These are phyloP conservation scores for Aspergillus tamarii DNA, from an alignment of 2,329 filamentous ascomycete species.

Conservation along the genomic window DNA sequence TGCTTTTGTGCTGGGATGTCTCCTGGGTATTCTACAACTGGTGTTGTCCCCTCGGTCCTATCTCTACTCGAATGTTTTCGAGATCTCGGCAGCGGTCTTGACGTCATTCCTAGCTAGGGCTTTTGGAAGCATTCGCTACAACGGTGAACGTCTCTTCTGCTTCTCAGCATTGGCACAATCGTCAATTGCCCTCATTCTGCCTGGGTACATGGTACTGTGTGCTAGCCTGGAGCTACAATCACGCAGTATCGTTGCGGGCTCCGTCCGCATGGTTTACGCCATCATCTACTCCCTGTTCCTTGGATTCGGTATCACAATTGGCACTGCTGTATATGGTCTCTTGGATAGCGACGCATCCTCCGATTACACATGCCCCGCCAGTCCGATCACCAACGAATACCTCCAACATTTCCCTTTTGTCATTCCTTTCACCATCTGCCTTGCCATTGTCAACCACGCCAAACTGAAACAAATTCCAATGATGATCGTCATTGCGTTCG, in stretches of 20 bases:
- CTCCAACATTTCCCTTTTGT: slow-evolving; percentile 72
- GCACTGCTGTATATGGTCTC: slow-evolving; percentile 65
- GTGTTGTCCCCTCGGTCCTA: slow-evolving; percentile 75
- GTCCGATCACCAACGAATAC: slow-evolving; percentile 54
- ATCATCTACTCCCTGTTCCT: slow-evolving; percentile 75
- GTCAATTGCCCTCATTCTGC: slow-evolving; percentile 73
- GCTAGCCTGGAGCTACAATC: slow-evolving; percentile 70
- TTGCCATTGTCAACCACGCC: slow-evolving; percentile 80
- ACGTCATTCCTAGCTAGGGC: slow-evolving; percentile 71
- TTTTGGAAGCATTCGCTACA: slow-evolving; percentile 66
- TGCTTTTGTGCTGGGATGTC: slow-evolving; percentile 74
- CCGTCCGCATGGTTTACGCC: slow-evolving; percentile 75
- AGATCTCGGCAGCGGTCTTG: slow-evolving; percentile 66
- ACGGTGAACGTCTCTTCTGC: slow-evolving; percentile 61
- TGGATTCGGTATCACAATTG: slow-evolving; percentile 73
- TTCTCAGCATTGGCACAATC: slow-evolving; percentile 74
- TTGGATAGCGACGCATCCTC: slow-evolving; percentile 60
- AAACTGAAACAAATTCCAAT: slow-evolving; percentile 79
- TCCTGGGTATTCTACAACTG: slow-evolving; percentile 76
- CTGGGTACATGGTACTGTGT: slow-evolving; percentile 67
- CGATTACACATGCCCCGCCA: slow-evolving; percentile 51
- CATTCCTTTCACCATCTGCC: slow-evolving; percentile 72
- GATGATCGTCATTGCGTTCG: slow-evolving; percentile 75
- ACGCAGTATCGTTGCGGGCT: slow-evolving; percentile 70
- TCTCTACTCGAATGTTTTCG: slow-evolving; percentile 67